Conservation (phyloP, 768 basidiomycete species). For the Tulasnella sp. region DNA sequence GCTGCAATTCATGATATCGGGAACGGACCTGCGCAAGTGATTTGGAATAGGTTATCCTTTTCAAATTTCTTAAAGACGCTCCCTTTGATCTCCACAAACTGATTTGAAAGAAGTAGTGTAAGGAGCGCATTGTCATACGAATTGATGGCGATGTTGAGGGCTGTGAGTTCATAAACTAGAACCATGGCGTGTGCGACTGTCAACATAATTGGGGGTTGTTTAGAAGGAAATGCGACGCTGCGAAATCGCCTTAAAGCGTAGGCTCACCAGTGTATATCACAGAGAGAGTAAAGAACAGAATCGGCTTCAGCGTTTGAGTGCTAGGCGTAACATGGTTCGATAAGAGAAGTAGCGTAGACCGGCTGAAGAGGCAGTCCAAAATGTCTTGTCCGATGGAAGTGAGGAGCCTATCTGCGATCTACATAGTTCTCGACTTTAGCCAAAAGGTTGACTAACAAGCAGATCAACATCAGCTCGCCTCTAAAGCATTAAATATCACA, state of each 20-base stretch:
- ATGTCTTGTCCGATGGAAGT: slow-evolving; percentile 97
- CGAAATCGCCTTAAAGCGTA: too few relatives aligned
- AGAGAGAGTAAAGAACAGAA: slow-evolving; percentile 75
- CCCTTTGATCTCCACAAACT: slow-evolving; percentile 99
- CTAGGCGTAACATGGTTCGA: slow-evolving; percentile 53
- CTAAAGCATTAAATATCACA: slow-evolving; percentile 96
- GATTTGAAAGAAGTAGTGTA: slow-evolving; percentile 90
- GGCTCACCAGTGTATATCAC: slow-evolving; percentile 68
- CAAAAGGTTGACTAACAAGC: not conserved
- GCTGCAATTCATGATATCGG: not conserved
- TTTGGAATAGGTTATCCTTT: slow-evolving; percentile 97
- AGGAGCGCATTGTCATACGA: slow-evolving; percentile 94
- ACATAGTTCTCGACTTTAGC: not conserved
- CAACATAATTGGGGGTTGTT: not conserved
- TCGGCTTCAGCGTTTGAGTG: slow-evolving; percentile 60
- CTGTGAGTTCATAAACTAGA: slow-evolving; percentile 90
- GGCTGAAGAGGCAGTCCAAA: slow-evolving; percentile 89
- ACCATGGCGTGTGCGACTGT: slow-evolving; percentile 83
- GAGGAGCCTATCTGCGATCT: slow-evolving; percentile 93
- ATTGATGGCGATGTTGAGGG: slow-evolving; percentile 95
- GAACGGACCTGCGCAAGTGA: slow-evolving; percentile 81
- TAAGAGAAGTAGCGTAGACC: slow-evolving; percentile 71
- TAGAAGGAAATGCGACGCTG: not conserved
- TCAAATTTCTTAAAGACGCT: slow-evolving; percentile 99
- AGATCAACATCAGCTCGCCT: slow-evolving; percentile 46